Conservation (phyloP, 768 basidiomycete genomes). For the Panus rudis region DNA sequence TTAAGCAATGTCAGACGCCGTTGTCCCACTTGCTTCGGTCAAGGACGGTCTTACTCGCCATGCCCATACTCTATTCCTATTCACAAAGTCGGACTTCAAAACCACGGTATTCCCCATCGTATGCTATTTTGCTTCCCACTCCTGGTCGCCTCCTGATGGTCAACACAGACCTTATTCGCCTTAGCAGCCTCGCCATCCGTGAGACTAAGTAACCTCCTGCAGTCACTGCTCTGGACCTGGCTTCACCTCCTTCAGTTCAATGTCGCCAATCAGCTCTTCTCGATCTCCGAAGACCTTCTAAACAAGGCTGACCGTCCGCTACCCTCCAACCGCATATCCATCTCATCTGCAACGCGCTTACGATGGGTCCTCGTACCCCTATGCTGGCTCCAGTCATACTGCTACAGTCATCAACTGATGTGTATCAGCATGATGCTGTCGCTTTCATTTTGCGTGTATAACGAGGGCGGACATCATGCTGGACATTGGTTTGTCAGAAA, state of each 20-base stretch:
- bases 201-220: slow-evolving; percentile 2
- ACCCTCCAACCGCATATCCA: slow-evolving; percentile 27
- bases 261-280: slow-evolving; percentile 27
- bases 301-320: slow-evolving; percentile 34
- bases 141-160: neutral
- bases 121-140: slow-evolving; percentile 1
- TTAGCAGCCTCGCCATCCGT: slow-evolving; percentile 9
- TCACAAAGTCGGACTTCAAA: slow-evolving; percentile 28
- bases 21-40: too few relatives aligned
- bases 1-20: too few relatives aligned
- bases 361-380: slow-evolving; percentile 27
- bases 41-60: too few relatives aligned
- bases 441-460: slow-evolving; percentile 19
- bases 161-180: slow-evolving; percentile 16
- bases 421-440: slow-evolving; percentile 19
- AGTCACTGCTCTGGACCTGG: slow-evolving; percentile 23
- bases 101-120: slow-evolving; percentile 29
- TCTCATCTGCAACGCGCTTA: slow-evolving; percentile 14
- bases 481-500: slow-evolving; percentile 25
- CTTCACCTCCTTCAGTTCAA: slow-evolving; percentile 27
- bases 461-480: slow-evolving; percentile 22
- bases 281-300: slow-evolving; percentile 22
- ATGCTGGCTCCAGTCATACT: slow-evolving; percentile 19
- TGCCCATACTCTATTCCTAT: slow-evolving; percentile 24
- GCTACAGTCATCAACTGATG: slow-evolving; percentile 5